These are phyloP conservation scores for Alternaria panax DNA, from an alignment of 2,329 filamentous ascomycete genomes.

Conservation along the genomic window DNA sequence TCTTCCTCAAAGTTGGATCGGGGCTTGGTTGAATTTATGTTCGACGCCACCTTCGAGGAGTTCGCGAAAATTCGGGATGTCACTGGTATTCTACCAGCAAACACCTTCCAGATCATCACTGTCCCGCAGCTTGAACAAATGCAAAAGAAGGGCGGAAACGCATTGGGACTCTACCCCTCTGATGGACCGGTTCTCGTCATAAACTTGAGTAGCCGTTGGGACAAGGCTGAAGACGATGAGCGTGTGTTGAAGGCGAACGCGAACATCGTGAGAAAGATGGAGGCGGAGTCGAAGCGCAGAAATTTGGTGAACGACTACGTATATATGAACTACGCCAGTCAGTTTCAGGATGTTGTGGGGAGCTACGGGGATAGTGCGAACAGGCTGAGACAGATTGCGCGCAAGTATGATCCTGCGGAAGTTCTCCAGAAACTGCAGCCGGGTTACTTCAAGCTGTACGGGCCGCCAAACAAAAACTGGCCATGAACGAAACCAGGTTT, in stretches of 20 bases:
- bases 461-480: constrained; percentile 5
- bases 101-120: constrained; percentile 30
- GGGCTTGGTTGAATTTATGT: constrained; percentile 14
- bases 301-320: constrained; percentile 2
- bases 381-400: constrained; percentile 13
- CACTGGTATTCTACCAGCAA: constrained; percentile 20
- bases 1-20: constrained; percentile 28
- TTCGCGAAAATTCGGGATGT: constrained; percentile 7
- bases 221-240: constrained; percentile 22
- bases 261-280: constrained; percentile 18
- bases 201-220: constrained; percentile 20
- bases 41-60: constrained; percentile 22
- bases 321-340: constrained; percentile 58
- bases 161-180: constrained; percentile 24
- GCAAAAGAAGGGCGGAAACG: constrained; percentile 31
- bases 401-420: constrained; percentile 16
- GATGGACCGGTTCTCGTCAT: constrained; percentile 22
- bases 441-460: constrained; percentile 15
- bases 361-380: constrained; percentile 50
- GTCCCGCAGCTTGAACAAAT: constrained; percentile 22
- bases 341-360: constrained; percentile 51
- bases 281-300: constrained; percentile 18
- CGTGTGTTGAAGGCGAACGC: constrained; percentile 15
- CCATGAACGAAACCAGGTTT: no score
- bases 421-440: constrained; percentile 21